Percentiles rank a stretch among this genome's conserved stretches.
phyloP scores from a whole-genome alignment of 2,329 filamentous ascomycete genomes.

The Knufia petricola region DNA sequence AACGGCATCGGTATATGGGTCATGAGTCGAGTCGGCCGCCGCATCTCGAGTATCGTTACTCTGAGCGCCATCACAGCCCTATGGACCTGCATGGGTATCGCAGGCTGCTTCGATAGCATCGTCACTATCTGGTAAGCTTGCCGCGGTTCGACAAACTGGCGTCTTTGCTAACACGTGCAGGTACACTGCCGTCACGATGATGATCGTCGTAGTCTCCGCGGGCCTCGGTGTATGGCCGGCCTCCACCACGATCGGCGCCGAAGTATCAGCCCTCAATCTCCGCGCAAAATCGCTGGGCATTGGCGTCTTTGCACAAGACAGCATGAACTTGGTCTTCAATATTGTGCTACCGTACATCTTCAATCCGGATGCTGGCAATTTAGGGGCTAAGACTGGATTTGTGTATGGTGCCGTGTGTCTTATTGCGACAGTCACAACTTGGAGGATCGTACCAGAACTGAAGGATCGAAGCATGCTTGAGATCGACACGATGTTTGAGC shows the following conservation, averaged over 20 bases:
- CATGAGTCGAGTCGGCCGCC: slow-evolving; percentile 33
- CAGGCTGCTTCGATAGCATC: slow-evolving; percentile 34
- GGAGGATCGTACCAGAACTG: slow-evolving; percentile 23
- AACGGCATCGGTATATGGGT: slow-evolving; percentile 40
- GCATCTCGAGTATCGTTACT: slow-evolving; percentile 31
- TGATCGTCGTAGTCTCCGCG: slow-evolving; percentile 35
- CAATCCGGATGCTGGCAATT: slow-evolving; percentile 20
- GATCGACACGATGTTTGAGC: slow-evolving; percentile 36
- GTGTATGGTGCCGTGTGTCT: slow-evolving; percentile 25
- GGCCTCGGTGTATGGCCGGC: slow-evolving; percentile 30
- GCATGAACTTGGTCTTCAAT: not conserved
- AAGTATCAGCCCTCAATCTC: slow-evolving; percentile 29
- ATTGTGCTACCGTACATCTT: slow-evolving; percentile 15
- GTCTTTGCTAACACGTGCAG: not conserved
- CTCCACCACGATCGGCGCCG: slow-evolving; percentile 29
- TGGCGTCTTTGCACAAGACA: slow-evolving; percentile 34
- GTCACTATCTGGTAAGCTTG: slow-evolving; percentile 30
- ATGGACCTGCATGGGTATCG: slow-evolving; percentile 40
- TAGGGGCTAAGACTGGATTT: slow-evolving; percentile 30
- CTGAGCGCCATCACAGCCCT: slow-evolving; percentile 28
- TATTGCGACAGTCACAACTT: slow-evolving; percentile 20
- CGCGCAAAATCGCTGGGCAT: slow-evolving; percentile 32
- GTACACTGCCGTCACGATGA: slow-evolving; percentile 36
- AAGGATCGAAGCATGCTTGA: slow-evolving; percentile 30
- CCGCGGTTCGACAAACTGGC: not conserved